Evolutionary conservation across 176 grass and related monocot genomes (phyloP).

Genomic region (Bothriochloa decipiens): DNA sequence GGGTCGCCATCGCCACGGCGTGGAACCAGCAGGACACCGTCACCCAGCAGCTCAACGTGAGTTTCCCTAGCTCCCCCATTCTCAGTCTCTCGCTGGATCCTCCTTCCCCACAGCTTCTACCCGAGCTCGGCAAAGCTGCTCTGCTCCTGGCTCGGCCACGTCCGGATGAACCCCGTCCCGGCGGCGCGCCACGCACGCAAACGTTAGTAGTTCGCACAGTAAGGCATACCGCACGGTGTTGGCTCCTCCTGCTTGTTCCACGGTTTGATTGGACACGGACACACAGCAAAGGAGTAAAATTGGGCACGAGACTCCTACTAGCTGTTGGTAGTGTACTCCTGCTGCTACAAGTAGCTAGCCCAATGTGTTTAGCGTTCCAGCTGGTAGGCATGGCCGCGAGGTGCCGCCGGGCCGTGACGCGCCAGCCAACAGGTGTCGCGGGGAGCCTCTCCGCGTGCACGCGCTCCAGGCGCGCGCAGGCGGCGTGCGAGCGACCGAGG

Average conservation of each 20-base stretch:
- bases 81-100: background rate
- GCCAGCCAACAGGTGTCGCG: slow-evolving; percentile 13
- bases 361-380: background rate
- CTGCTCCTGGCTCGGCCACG: background rate
- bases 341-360: background rate
- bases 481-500: background rate
- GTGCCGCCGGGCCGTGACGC: background rate
- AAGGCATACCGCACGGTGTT: background rate
- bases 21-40: slow-evolving; percentile 93
- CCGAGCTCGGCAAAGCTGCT: background rate
- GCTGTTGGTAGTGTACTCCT: too few relatives aligned
- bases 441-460: background rate
- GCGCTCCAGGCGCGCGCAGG: background rate
- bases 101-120: too few relatives aligned
- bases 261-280: slow-evolving; percentile 3
- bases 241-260: background rate
- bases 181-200: background rate
- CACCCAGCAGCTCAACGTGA: slow-evolving; percentile 84
- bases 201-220: background rate
- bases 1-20: slow-evolving; percentile 50
- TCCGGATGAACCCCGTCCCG: background rate
- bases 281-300: background rate
- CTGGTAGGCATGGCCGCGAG: background rate
- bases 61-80: background rate
- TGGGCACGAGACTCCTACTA: background rate